Evolutionary conservation across 108 stramenopile species (phyloP).

Genomic region (Skeletonema costatum): DNA sequence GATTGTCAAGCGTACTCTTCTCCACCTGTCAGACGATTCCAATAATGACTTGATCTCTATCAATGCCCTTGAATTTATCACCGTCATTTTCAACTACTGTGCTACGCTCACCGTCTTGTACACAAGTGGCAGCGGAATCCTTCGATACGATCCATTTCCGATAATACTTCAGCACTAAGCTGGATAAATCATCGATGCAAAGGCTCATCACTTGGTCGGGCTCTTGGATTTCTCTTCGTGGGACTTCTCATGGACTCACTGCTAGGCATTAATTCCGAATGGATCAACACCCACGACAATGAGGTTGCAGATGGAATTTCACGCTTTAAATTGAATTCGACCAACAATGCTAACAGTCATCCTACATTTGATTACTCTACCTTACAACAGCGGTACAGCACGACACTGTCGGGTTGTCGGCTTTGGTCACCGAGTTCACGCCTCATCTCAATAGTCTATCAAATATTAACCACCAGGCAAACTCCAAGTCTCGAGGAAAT

Average conservation of each 20-base stretch:
- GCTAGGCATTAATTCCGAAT: constrained; percentile 19
- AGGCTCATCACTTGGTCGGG: constrained; percentile 9
- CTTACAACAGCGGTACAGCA: constrained; percentile 10
- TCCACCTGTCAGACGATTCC: not conserved
- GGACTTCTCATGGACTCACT: constrained; percentile 7
- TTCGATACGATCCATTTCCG: not conserved
- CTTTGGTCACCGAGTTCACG: constrained; percentile 2
- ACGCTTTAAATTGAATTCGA: constrained; percentile 4
- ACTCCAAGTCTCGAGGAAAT: not conserved
- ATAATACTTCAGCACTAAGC: constrained; percentile 6
- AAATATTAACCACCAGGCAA: not conserved
- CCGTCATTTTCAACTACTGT: constrained; percentile 21
- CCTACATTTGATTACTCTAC: constrained; percentile 11
- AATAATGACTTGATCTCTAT: not conserved
- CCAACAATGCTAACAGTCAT: not conserved
- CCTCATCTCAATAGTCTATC: not conserved
- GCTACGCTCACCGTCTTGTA: not conserved
- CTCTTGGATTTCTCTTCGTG: constrained; percentile 12
- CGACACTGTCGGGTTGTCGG: not conserved
- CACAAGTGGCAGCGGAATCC: not conserved
- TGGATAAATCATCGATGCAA: constrained; percentile 16
- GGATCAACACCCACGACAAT: constrained; percentile 7
- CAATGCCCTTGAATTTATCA: constrained; percentile 23
- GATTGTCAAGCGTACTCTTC: not conserved
- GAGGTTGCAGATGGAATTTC: constrained; percentile 35